Percentiles rank a stretch among this genome's conserved stretches.
phyloP scores from a whole-genome alignment of 306 rosid genomes.

The Mimosa pudica region DNA sequence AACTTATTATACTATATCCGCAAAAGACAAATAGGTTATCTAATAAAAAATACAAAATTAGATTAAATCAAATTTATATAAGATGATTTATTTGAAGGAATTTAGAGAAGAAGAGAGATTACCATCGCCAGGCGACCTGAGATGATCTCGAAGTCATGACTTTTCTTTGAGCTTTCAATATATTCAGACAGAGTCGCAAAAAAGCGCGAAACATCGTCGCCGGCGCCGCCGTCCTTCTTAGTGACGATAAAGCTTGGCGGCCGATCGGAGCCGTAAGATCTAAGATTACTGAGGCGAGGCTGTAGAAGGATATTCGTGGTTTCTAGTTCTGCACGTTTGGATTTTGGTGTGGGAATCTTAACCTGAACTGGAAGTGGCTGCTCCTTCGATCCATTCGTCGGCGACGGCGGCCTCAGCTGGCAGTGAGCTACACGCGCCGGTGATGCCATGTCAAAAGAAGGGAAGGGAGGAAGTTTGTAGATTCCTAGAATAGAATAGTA shows the following conservation, averaged over 20 bases:
- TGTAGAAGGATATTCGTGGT: slow-evolving; percentile 65
- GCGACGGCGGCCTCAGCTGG: slow-evolving; percentile 31
- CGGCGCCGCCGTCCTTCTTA: slow-evolving; percentile 33
- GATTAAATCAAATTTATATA: too few species aligned
- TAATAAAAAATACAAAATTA: too few species aligned
- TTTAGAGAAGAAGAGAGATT: not conserved
- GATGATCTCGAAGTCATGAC: slow-evolving; percentile 88
- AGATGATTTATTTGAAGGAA: too few species aligned
- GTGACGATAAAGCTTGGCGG: slow-evolving; percentile 39
- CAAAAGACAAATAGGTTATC: too few species aligned
- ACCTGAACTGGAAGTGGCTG: slow-evolving; percentile 33
- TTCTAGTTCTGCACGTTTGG: slow-evolving; percentile 45
- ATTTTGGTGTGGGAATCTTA: slow-evolving; percentile 46
- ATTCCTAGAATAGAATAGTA: not conserved
- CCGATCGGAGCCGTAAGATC: slow-evolving; percentile 79
- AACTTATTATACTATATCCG: too few species aligned
- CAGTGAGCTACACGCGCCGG: slow-evolving; percentile 49
- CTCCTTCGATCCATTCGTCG: slow-evolving; percentile 27
- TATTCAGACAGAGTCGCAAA: slow-evolving; percentile 78
- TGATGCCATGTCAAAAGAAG: slow-evolving; percentile 42
- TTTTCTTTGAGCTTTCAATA: slow-evolving; percentile 76
- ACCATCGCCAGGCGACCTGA: slow-evolving; percentile 99
- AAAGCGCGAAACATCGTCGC: slow-evolving; percentile 55
- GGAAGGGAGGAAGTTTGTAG: not conserved
- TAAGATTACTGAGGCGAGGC: slow-evolving; percentile 79